Evolutionary conservation across 2,329 filamentous ascomycete species (phyloP).

Genomic region (Aspergillus neotritici): DNA sequence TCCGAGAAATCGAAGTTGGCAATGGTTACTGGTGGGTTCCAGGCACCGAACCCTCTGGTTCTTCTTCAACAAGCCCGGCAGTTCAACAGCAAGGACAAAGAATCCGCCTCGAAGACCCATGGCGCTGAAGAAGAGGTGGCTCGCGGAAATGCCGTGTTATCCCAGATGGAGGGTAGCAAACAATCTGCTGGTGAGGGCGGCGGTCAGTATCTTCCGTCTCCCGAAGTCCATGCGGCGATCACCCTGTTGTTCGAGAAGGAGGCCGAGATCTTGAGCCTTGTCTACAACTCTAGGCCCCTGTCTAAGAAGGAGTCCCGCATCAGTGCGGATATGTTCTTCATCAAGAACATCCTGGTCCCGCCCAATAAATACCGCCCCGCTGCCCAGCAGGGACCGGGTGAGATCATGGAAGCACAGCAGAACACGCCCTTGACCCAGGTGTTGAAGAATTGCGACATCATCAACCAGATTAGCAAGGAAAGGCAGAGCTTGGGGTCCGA

Average conservation of each 20-base stretch:
- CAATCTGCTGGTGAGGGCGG: constrained; percentile 27
- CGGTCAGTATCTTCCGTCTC: constrained; percentile 68
- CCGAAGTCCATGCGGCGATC: constrained; percentile 76
- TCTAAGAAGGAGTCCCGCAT: constrained; percentile 54
- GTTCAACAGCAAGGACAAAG: constrained; percentile 30
- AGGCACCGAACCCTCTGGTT: constrained; percentile 64
- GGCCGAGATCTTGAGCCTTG: constrained; percentile 71
- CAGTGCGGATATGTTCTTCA: constrained; percentile 90
- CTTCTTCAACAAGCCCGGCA: constrained; percentile 48
- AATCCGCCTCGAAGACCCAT: constrained; percentile 45
- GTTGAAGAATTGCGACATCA: constrained; percentile 65
- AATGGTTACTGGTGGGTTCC: constrained; percentile 67
- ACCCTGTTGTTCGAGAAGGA: constrained; percentile 80
- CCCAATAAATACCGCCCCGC: constrained; percentile 90
- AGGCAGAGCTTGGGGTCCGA: constrained; percentile 50
- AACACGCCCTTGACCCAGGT: constrained; percentile 86
- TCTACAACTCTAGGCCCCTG: constrained; percentile 73
- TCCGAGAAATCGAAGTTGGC: constrained; percentile 67
- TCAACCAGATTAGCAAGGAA: constrained; percentile 69
- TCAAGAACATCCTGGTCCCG: constrained; percentile 78
- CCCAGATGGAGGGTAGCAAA: constrained; percentile 31
- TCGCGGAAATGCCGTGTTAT: constrained; percentile 46
- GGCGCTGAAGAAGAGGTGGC: constrained; percentile 55
- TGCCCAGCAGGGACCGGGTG: constrained; percentile 70
- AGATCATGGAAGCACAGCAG: constrained; percentile 81